These are phyloP conservation scores for Yarrowia sp. DNA, from an alignment of 805 yeast genomes.

Conservation along the genomic window DNA sequence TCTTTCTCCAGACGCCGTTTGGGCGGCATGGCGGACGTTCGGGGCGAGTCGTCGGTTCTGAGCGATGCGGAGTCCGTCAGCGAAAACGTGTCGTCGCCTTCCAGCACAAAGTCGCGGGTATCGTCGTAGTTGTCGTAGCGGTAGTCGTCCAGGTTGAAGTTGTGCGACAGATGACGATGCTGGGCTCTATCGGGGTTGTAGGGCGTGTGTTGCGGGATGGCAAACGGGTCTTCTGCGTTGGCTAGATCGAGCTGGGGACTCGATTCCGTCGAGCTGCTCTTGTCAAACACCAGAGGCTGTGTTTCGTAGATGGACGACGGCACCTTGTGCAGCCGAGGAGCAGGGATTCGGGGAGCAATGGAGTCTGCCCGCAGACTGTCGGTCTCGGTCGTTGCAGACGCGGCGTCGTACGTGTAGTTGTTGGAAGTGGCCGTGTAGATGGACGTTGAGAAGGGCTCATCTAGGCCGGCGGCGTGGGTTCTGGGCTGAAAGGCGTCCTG, in stretches of 20 bases:
- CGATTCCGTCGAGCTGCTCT: background rate
- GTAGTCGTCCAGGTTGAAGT: constrained; percentile 35
- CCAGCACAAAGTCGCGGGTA: constrained; percentile 23
- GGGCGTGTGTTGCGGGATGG: constrained; percentile 26
- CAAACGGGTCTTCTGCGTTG: constrained; percentile 4
- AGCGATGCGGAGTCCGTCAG: constrained; percentile 19
- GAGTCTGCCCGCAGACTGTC: constrained; percentile 13
- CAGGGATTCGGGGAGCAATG: constrained; percentile 19
- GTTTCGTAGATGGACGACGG: constrained; percentile 21
- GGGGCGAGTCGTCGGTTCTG: constrained; percentile 8
- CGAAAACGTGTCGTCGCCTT: constrained; percentile 22
- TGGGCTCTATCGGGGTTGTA: constrained; percentile 16
- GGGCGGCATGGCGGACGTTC: constrained; percentile 13
- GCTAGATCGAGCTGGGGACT: constrained; percentile 1
- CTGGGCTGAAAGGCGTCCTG: constrained; percentile 33
- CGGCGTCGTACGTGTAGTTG: constrained; percentile 19
- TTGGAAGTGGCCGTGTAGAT: background rate
- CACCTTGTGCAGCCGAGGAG: constrained; percentile 15
- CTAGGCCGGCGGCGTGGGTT: constrained; percentile 11
- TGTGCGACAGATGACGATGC: constrained; percentile 31
- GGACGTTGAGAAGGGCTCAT: constrained; percentile 3
- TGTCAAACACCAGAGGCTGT: background rate
- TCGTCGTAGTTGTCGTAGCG: constrained; percentile 35
- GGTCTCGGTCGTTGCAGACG: constrained; percentile 30
- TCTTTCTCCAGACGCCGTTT: constrained; percentile 25